Evolutionary conservation across 2,329 filamentous ascomycete genomes (phyloP), one percentile per base, ranked within the genome.

Genomic region (Fusarium mangiferae): DNA sequence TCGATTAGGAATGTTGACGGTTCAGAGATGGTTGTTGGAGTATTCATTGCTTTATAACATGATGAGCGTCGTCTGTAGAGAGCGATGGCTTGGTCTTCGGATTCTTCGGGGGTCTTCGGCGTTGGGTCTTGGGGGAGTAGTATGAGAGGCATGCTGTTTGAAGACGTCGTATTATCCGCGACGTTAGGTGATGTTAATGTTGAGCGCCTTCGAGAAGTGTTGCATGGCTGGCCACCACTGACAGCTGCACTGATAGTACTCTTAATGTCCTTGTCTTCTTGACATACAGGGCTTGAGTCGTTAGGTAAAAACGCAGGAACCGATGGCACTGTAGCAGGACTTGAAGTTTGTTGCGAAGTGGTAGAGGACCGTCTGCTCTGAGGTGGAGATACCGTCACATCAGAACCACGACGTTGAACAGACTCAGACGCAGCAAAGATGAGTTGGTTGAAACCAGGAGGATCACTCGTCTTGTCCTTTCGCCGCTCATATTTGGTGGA

Each of bases 401-500:
- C 36, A 14, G 44, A 52, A 17, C 22, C 42, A 11, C 45, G 48
- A 28, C 30, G 35, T 11, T 72, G 57, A 11, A 72, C 49, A 2
- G 70, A 72, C 5, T 68, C 68, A 30, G 69, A 73, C 2, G 70
- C 70, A 10, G 69, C 70, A 38, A 44, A 58, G 17, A 73, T 66
- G 45, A 73, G 61, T 30, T 73, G 55, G 8, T 73, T 46, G 20
- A 73, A 64, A 26, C 42, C 66, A 15, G 70, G 70, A 8, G 70
- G 70, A 12, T 66, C 58, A 18, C 28, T 54, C 7, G 42, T 28
- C 17, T 48, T 69, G 30, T 64, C 49, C 14, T 49, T 57, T 11
- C 70, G 51, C 3, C 65, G 69, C 20, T 73, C 70, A 39, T 73
- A 64, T 11, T 73, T 73, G 26, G 70, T 73, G 15, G 70, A 73